Evolutionary conservation across 2,329 filamentous ascomycete genomes (phyloP).

Genomic region (Penicillium sp.): DNA sequence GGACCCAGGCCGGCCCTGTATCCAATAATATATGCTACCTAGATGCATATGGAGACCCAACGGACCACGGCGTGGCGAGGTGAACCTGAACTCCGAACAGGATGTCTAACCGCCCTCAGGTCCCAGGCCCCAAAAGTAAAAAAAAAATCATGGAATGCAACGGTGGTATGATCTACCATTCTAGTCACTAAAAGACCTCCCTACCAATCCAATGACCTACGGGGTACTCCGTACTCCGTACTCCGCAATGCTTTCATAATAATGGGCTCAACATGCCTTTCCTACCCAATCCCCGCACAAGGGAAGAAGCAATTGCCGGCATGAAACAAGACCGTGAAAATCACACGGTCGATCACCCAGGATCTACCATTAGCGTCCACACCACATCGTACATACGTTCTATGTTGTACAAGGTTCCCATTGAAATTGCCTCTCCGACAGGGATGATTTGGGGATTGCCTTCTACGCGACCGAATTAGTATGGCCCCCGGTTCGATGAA

Average conservation of each 20-base stretch:
- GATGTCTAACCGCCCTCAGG: neutral
- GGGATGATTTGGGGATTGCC: neutral
- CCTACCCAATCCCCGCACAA: slow-evolving; percentile 6
- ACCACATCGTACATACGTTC: neutral
- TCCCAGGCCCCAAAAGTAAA: neutral
- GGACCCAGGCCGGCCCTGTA: neutral
- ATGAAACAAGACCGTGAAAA: neutral
- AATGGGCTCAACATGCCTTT: neutral
- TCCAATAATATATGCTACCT: neutral
- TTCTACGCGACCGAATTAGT: neutral
- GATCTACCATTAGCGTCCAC: slow-evolving; percentile 13
- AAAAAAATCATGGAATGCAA: slow-evolving; percentile 10
- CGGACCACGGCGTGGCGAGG: neutral
- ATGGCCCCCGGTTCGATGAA: neutral
- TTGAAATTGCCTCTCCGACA: neutral
- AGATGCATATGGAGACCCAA: neutral
- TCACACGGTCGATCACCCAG: slow-evolving; percentile 12
- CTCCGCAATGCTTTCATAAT: neutral
- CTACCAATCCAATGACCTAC: neutral
- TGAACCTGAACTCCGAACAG: too few species aligned
- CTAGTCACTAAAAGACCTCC: neutral
- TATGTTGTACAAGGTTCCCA: neutral
- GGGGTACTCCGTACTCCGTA: neutral
- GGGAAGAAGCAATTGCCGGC: slow-evolving; percentile 11
- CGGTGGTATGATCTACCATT: slow-evolving; percentile 17